A percentile compares a stretch with the other conserved stretches of the same genome.
phyloP scores from a whole-genome alignment of 2,329 filamentous ascomycete genomes.

The Fusarium sp. region DNA sequence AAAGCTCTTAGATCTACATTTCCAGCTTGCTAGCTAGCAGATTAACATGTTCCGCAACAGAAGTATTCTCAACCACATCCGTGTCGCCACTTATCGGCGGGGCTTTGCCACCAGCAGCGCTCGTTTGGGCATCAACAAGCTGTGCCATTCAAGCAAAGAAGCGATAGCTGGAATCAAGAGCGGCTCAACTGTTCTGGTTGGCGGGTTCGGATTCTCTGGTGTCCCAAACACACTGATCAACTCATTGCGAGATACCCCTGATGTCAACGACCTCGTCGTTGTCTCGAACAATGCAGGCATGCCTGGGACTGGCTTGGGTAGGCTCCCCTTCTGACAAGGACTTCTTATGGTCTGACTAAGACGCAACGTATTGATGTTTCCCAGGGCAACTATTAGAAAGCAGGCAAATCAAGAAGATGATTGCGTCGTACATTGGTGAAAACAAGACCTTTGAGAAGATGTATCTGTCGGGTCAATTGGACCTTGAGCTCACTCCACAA shows the following conservation, averaged over 20 bases:
- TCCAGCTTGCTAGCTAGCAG: too few relatives aligned
- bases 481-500: conserved; percentile 90
- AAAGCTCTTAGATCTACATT: too few relatives aligned
- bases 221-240: conserved; percentile 86
- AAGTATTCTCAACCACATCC: too few relatives aligned
- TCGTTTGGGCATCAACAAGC: conserved; percentile 74
- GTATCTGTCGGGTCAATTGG: conserved; percentile 87
- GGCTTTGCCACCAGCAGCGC: too few relatives aligned
- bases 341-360: too few relatives aligned
- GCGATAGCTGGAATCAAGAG: conserved; percentile 82
- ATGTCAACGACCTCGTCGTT: conserved; percentile 82
- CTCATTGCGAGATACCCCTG: conserved; percentile 65
- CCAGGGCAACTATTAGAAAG: conserved; percentile 25
- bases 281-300: conserved; percentile 95
- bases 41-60: too few relatives aligned
- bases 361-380: conserved; percentile 63
- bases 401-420: conserved; percentile 88
- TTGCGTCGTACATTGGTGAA: conserved; percentile 92
- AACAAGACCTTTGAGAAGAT: conserved; percentile 93
- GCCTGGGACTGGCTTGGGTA: conserved; percentile 81
- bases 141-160: conserved; percentile 75
- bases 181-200: conserved; percentile 79
- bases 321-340: conserved; percentile 49
- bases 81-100: too few relatives aligned
- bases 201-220: conserved; percentile 86